Percentiles rank a stretch among this genome's conserved stretches.
These are phyloP conservation scores for Nakaseomyces bracarensis DNA, from an alignment of 1,139 yeast species.

Conservation along the genomic window DNA sequence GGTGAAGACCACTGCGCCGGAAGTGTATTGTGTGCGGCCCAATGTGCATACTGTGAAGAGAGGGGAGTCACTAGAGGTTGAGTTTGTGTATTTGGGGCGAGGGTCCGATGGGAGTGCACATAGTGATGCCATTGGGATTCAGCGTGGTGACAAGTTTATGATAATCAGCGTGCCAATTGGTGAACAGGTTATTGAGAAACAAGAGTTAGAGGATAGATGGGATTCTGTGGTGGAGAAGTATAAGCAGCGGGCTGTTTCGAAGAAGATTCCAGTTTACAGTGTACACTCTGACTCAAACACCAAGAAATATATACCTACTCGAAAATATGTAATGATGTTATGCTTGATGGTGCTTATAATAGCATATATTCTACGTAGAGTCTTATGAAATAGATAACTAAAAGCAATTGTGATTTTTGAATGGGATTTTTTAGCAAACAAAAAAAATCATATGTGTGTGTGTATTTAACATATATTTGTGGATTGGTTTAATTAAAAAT, in stretches of 20 bases:
- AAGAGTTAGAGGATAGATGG: background rate
- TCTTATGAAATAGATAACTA: background rate
- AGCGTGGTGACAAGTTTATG: constrained; percentile 49
- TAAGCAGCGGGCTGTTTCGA: constrained; percentile 53
- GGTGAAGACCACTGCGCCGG: constrained; percentile 97
- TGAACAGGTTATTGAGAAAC: background rate
- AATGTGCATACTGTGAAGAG: constrained; percentile 75
- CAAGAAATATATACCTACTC: background rate
- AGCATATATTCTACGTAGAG: background rate
- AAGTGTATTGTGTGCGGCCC: constrained; percentile 89
- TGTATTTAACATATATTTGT: too few species aligned
- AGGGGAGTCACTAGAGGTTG: constrained; percentile 1
- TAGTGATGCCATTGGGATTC: background rate
- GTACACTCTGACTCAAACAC: too few species aligned
- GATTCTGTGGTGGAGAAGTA: constrained; percentile 39
- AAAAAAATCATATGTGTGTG: too few species aligned
- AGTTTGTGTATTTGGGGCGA: constrained; percentile 31
- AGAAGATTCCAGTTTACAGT: constrained; percentile 43
- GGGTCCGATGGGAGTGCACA: constrained; percentile 31
- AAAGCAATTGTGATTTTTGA: too few species aligned
- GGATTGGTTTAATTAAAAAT: too few species aligned
- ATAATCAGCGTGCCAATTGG: constrained; percentile 62
- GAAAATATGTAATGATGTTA: background rate
- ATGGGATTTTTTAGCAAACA: too few species aligned
- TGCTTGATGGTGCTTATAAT: background rate